Evolutionary conservation across 179 eudicot genomes (phyloP).

Genomic region (Patellifolia procumbens): DNA sequence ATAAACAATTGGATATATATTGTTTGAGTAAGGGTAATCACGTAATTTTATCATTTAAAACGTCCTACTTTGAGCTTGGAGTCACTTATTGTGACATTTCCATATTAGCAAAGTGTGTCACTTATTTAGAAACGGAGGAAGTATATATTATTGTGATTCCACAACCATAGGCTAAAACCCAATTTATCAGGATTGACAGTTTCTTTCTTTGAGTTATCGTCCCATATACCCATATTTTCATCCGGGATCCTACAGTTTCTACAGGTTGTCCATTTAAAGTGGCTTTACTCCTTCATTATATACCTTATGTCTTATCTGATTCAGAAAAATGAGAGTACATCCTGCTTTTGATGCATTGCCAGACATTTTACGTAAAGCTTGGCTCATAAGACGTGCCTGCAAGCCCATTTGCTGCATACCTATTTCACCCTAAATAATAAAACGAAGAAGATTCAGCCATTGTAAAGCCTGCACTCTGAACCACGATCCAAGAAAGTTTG

Average conservation of each 20-base stretch:
- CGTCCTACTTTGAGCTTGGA: too few relatives aligned
- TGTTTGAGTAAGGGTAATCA: too few relatives aligned
- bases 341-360: slow-evolving; percentile 99
- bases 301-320: slow-evolving; percentile 96
- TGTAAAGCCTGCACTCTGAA: slow-evolving; percentile 1
- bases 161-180: background rate
- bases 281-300: background rate
- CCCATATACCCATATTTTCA: too few relatives aligned
- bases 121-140: too few relatives aligned
- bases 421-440: slow-evolving; percentile 72
- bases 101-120: too few relatives aligned
- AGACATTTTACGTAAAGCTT: slow-evolving; percentile 96
- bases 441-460: slow-evolving; percentile 24
- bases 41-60: too few relatives aligned
- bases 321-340: slow-evolving; percentile 87
- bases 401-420: slow-evolving; percentile 98
- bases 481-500: slow-evolving; percentile 6
- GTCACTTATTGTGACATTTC: too few relatives aligned
- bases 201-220: background rate
- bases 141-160: too few relatives aligned
- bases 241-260: background rate
- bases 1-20: too few relatives aligned
- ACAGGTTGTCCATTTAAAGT: background rate
- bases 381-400: slow-evolving; percentile 98
- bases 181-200: background rate